Base-by-base conservation (phyloP, 345 rosid genomes). In the Jatropha curcas region DNA sequence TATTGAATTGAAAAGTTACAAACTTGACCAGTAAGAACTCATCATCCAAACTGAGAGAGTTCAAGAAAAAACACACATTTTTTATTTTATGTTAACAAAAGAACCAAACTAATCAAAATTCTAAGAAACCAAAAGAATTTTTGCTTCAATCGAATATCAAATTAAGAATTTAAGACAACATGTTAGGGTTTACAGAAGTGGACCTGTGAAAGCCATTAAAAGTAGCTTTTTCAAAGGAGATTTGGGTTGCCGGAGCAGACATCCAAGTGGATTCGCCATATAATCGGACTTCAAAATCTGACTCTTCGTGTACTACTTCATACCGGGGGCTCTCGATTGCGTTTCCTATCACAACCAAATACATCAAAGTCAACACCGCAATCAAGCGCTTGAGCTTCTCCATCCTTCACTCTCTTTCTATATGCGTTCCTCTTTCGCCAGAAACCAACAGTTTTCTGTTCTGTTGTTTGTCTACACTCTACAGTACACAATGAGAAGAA, bases 151-250 rank as follows among this genome's bases (percentile, higher is more conserved):
- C 53, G 24, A 41, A 35, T 4, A 35, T 16, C 45, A 52, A 37
- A 37, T 25, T 3, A 53, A 1, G 35, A 3, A 24, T 2, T 5
- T 0, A 35, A 1, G 52, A 25, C 24, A 34, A 68, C 25, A 6
- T 6, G 1, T 12, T 14, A 4, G 41, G 11, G 6, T 28, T 35
- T 35, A 1, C 1, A 17, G n/a, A 2, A 22, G 48, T 53, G 60
- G 14, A 86, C 92, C 90, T 85, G 83, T 88, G 88, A 67, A 90
- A 88, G 70, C 95, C 92, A 56, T 65, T 52, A 34, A 80, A 60
- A 78, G 90, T 90, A 73, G 92, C 85, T 58, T 83, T 86, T 60
- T 80, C 74, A 78, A 88, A 90, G 76, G 94, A 88, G 68, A 88
- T 73, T 63, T 82, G 79, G 48, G 76, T 51, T 43, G 73, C 85